phyloP scores from a whole-genome alignment of 2,329 filamentous ascomycete species.

The Metarhizium album region DNA sequence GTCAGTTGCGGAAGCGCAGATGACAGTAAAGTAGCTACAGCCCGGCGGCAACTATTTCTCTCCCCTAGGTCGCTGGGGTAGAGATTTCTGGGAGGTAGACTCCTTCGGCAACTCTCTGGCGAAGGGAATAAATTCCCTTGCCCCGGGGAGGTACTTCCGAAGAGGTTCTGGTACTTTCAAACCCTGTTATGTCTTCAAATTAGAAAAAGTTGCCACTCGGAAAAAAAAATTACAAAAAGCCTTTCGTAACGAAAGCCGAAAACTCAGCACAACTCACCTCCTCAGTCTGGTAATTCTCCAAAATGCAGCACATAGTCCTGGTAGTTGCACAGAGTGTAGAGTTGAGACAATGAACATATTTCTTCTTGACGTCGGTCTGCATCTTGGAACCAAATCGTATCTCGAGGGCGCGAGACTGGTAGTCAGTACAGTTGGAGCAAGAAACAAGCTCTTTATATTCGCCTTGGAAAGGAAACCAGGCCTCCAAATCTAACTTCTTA shows the following conservation, averaged over 20 bases:
- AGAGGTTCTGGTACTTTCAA: slow-evolving; percentile 72
- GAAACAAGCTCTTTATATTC: slow-evolving; percentile 98
- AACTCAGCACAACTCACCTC: slow-evolving; percentile 38
- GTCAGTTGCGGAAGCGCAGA: neutral
- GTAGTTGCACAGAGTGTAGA: slow-evolving; percentile 85
- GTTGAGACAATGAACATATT: slow-evolving; percentile 90
- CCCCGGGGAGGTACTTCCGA: slow-evolving; percentile 80
- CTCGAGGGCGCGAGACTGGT: slow-evolving; percentile 88
- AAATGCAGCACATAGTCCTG: slow-evolving; percentile 81
- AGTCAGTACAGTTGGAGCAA: slow-evolving; percentile 96
- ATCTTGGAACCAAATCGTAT: slow-evolving; percentile 86
- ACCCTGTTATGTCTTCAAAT: slow-evolving; percentile 36
- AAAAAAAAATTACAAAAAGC: too few species aligned
- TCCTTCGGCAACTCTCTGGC: slow-evolving; percentile 77
- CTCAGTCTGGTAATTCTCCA: slow-evolving; percentile 94
- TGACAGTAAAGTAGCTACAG: neutral
- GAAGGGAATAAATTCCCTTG: slow-evolving; percentile 82
- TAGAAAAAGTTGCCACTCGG: neutral
- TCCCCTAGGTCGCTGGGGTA: slow-evolving; percentile 21
- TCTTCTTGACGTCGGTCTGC: slow-evolving; percentile 72
- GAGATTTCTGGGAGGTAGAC: slow-evolving; percentile 21
- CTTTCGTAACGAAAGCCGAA: slow-evolving; percentile 12
- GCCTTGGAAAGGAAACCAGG: slow-evolving; percentile 91
- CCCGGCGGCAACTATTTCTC: slow-evolving; percentile 8
- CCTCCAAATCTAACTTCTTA: slow-evolving; percentile 94